These are phyloP conservation scores for Tetrapisispora fleetii DNA, from an alignment of 805 yeast species.

Conservation along the genomic window DNA sequence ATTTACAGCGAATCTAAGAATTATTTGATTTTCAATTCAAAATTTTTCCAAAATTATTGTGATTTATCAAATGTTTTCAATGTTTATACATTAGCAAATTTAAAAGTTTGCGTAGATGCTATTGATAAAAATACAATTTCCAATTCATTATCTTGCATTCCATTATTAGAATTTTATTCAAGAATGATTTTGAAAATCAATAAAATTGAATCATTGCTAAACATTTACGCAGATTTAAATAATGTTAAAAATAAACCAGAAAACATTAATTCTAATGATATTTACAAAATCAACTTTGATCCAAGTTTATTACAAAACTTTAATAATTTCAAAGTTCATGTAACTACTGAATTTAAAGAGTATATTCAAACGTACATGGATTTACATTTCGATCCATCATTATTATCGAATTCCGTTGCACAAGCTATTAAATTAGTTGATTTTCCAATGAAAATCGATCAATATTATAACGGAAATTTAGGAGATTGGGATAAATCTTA, in stretches of 20 bases:
- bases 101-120: conserved; percentile 21
- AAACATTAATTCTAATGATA: background rate
- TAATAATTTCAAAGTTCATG: conserved; percentile 24
- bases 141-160: conserved; percentile 17
- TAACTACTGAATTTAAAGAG: conserved; percentile 22
- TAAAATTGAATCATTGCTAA: conserved; percentile 22
- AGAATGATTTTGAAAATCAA: conserved; percentile 29
- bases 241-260: background rate
- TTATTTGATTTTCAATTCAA: conserved; percentile 7
- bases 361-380: conserved; percentile 17
- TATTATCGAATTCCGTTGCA: conserved; percentile 17
- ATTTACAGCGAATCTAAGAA: background rate
- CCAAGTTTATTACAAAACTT: conserved; percentile 3
- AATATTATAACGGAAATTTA: conserved; percentile 18
- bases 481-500: conserved; percentile 30
- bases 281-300: background rate
- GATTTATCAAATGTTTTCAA: conserved; percentile 7
- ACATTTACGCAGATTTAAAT: background rate
- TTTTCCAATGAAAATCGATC: conserved; percentile 16
- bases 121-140: conserved; percentile 24
- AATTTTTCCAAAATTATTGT: conserved; percentile 25
- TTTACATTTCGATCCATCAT: conserved; percentile 20
- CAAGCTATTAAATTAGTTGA: conserved; percentile 22
- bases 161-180: conserved; percentile 26
- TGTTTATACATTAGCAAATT: background rate